A percentile compares a stretch with the other conserved stretches of the same genome.
Evolutionary conservation across 371 early-diverging fungal genomes (phyloP).

Genomic region (Mortierella sp.): DNA sequence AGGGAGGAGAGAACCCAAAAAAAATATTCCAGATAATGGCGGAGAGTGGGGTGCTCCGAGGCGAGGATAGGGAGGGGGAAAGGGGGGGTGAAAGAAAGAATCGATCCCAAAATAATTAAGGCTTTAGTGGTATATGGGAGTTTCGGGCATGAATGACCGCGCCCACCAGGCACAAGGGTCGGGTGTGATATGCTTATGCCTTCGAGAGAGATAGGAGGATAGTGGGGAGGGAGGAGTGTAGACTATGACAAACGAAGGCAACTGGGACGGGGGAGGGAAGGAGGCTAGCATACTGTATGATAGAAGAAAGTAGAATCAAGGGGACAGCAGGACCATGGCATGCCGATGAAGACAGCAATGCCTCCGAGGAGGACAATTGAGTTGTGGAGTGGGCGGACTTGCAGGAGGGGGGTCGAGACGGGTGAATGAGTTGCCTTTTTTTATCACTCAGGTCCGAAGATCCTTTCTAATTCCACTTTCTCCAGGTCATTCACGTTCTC

Average conservation of each 20-base stretch:
- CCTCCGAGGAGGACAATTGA: too few species aligned
- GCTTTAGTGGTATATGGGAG: background rate
- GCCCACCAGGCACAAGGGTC: constrained; percentile 1
- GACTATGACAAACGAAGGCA: background rate
- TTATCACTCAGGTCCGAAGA: too few species aligned
- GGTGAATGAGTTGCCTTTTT: background rate
- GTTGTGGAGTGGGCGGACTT: too few species aligned
- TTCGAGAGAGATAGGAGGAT: constrained; percentile 8
- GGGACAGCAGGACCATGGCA: too few species aligned
- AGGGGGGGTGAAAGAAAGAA: too few species aligned
- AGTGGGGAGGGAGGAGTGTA: background rate
- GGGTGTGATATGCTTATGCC: background rate
- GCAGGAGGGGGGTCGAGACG: background rate
- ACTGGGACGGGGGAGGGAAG: constrained; percentile 5
- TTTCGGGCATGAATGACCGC: constrained; percentile 1
- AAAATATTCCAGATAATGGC: background rate
- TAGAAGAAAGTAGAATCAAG: background rate
- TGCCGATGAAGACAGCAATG: too few species aligned
- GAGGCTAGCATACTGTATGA: background rate
- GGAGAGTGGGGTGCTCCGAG: too few species aligned
- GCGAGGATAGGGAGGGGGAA: too few species aligned
- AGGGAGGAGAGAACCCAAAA: background rate
- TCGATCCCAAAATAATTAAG: too few species aligned
- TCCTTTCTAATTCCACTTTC: too few species aligned
- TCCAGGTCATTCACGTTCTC: too few species aligned